Conservation (phyloP, 768 basidiomycete genomes). For the Leccinum sublutescens region DNA sequence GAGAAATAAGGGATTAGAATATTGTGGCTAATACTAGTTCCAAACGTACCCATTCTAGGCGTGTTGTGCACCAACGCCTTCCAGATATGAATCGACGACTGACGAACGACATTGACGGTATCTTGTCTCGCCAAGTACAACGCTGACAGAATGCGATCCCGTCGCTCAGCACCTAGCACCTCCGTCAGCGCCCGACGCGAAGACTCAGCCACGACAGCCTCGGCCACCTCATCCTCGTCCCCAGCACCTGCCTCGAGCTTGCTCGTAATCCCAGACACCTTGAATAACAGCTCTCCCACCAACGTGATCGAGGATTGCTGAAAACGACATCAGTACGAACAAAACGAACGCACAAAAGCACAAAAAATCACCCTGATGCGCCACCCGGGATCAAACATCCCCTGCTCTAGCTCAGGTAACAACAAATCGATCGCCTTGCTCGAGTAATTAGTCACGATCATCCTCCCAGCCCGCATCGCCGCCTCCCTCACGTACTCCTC, state of each 20-base stretch:
- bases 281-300: slow-evolving; percentile 94
- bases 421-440: slow-evolving; percentile 89
- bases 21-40: neutral
- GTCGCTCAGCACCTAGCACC: slow-evolving; percentile 81
- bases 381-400: slow-evolving; percentile 95
- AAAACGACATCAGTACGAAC: neutral
- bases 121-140: slow-evolving; percentile 95
- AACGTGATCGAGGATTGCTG: slow-evolving; percentile 95
- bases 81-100: slow-evolving; percentile 95
- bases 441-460: slow-evolving; percentile 96
- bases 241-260: slow-evolving; percentile 76
- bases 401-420: slow-evolving; percentile 88
- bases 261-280: slow-evolving; percentile 91
- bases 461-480: slow-evolving; percentile 97
- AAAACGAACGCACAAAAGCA: neutral
- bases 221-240: slow-evolving; percentile 68
- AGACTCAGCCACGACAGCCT: slow-evolving; percentile 65
- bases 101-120: slow-evolving; percentile 82
- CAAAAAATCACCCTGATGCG: slow-evolving; percentile 75
- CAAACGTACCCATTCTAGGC: slow-evolving; percentile 70
- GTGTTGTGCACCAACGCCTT: slow-evolving; percentile 96
- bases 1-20: slow-evolving; percentile 7
- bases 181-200: slow-evolving; percentile 86
- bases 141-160: slow-evolving; percentile 88
- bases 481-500: slow-evolving; percentile 97